Percentiles rank a stretch among this genome's conserved stretches.
phyloP scores from a whole-genome alignment of 163 green algal species.

The Scenedesmus sp. region DNA sequence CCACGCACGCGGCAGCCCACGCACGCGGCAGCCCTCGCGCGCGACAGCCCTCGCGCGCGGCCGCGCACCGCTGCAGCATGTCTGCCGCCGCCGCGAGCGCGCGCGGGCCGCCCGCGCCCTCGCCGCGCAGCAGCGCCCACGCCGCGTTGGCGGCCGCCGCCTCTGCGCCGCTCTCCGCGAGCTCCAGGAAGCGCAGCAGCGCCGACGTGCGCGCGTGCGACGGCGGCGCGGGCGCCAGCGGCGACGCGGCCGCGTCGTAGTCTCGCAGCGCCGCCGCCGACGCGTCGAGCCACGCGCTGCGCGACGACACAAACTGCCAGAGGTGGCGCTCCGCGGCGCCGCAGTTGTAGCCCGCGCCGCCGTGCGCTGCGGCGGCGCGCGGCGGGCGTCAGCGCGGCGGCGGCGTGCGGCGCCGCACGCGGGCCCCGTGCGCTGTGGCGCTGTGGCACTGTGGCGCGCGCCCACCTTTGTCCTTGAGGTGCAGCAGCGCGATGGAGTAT shows the following conservation, averaged over 20 bases:
- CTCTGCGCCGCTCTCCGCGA: conserved; percentile 46
- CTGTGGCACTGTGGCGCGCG: neutral
- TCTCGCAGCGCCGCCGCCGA: neutral
- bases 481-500: neutral
- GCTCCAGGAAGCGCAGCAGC: conserved; percentile 45
- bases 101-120: neutral
- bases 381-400: neutral
- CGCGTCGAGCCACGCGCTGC: neutral
- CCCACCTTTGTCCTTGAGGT: neutral
- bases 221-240: neutral
- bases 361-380: neutral
- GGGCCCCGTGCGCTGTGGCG: neutral
- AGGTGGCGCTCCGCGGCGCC: neutral
- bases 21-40: neutral
- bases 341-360: neutral
- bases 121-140: conserved; percentile 42
- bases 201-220: conserved; percentile 14
- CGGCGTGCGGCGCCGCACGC: neutral
- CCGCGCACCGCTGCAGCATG: conserved; percentile 4
- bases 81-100: neutral
- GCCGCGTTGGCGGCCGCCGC: conserved; percentile 42
- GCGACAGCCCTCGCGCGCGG: neutral
- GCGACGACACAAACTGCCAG: conserved; percentile 31
- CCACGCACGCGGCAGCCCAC: neutral
- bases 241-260: neutral